Base-by-base conservation (phyloP, 2,329 filamentous ascomycete species). In the Botrytis hyacinthi region DNA sequence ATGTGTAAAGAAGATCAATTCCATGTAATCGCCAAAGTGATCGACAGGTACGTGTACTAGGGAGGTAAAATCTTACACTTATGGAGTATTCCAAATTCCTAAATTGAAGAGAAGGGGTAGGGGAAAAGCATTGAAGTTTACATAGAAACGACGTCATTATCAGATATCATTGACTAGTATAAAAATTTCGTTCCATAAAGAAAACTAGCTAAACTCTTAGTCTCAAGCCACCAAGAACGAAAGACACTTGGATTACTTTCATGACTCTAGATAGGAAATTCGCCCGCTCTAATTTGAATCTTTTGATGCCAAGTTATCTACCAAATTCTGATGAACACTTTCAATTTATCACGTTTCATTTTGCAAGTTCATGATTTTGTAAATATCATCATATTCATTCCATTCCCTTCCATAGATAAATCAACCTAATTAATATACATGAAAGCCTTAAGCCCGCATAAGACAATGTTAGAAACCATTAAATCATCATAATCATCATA, bases 401-500 rank as follows among this genome's bases (percentile, higher is more conserved):
- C n/a, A 26, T 40, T n/a, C 35, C 59, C 22, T n/a, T 35, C 8
- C 54, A 22, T 35, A 59, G 7, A 61, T 57, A 32, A 57, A 29
- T 32, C 22, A 42, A 68, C 14, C 37, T 42, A 26, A 51, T 48
- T 68, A 42, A 68, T 57, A 68, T 68, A 68, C 66, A 68, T 26
- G n/a, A 22, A 42, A 68, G 18, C 48, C 35, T 42, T 42, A 57
- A 68, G 35, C 66, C 37, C 48, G 35, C n/a, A 14, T 29, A 22
- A 42, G 20, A 32, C 26, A 57, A 68, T 32, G 10, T 29, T 29
- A 57, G 37, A 37, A 29, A 29, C 35, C 46, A 48, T 57, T 68
- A 22, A 68, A 57, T 57, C 66, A 42, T 63, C 35, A 63, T 67
- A 54, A 54, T 42, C 42, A 68, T 68, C 48, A 57, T 68, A 32